Percentiles rank a stretch among this genome's conserved stretches.
Conservation (phyloP, 2,329 filamentous ascomycete genomes). For the Beauveria pseudobassiana region DNA sequence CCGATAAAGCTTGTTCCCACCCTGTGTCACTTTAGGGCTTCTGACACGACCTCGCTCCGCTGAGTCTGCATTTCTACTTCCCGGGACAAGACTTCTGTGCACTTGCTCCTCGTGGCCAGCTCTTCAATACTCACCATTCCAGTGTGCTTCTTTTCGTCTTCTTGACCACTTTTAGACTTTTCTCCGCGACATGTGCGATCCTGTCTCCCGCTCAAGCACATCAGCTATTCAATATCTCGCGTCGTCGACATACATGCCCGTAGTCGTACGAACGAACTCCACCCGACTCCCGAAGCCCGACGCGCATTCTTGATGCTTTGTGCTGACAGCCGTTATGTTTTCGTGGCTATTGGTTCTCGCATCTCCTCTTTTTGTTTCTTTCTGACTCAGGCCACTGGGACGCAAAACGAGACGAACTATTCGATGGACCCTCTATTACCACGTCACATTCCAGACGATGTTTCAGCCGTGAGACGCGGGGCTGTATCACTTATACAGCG, state of each 20-base stretch:
- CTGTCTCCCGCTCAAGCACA: too few relatives aligned
- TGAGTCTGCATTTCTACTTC: not conserved
- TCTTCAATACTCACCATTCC: not conserved
- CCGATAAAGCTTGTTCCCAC: not conserved
- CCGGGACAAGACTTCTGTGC: not conserved
- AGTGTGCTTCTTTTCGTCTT: not conserved
- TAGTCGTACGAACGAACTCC: not conserved
- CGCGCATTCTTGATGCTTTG: not conserved
- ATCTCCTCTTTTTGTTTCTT: not conserved
- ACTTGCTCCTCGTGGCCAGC: not conserved
- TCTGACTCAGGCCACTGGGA: not conserved
- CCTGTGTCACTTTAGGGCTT: not conserved
- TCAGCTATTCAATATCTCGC: not conserved
- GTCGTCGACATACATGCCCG: not conserved
- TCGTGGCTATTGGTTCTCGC: not conserved
- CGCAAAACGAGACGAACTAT: not conserved
- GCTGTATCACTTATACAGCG: not conserved
- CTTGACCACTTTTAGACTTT: not conserved
- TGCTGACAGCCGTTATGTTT: not conserved
- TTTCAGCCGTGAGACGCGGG: not conserved
- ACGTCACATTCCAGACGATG: slow-evolving; percentile 4
- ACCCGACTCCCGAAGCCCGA: not conserved
- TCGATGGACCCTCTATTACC: not conserved
- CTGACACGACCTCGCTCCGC: not conserved
- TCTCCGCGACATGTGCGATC: not conserved